These are phyloP conservation scores for Insectozyma bohioensis DNA, from an alignment of 1,139 yeast species.

Conservation along the genomic window DNA sequence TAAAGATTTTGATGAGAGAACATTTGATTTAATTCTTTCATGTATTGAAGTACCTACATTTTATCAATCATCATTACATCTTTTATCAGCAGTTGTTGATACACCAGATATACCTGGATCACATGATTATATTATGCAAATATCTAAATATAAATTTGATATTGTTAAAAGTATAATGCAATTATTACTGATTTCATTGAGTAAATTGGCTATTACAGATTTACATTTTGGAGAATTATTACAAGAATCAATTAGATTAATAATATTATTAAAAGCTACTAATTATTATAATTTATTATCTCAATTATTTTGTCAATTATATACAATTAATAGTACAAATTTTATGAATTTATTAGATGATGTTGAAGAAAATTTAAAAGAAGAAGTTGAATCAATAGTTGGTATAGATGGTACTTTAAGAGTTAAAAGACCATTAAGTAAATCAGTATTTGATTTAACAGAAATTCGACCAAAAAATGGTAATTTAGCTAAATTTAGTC, in stretches of 20 bases:
- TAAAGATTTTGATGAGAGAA: slow-evolving; percentile 23
- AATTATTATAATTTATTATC: slow-evolving; percentile 26
- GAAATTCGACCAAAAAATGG: slow-evolving; percentile 18
- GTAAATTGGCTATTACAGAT: slow-evolving; percentile 36
- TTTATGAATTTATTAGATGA: slow-evolving; percentile 29
- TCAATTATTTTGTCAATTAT: slow-evolving; percentile 27
- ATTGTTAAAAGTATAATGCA: slow-evolving; percentile 31
- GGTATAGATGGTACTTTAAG: slow-evolving; percentile 31
- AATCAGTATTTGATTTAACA: slow-evolving; percentile 27
- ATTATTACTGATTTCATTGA: slow-evolving; percentile 26
- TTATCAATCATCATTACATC: slow-evolving; percentile 26
- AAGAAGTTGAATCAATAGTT: slow-evolving; percentile 34
- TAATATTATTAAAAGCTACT: slow-evolving; percentile 34
- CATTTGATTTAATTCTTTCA: slow-evolving; percentile 24
- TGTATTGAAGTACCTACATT: slow-evolving; percentile 28
- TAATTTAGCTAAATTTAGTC: slow-evolving; percentile 22
- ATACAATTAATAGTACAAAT: slow-evolving; percentile 29
- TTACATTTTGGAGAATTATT: slow-evolving; percentile 29
- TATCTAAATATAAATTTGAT: slow-evolving; percentile 31
- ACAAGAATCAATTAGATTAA: slow-evolving; percentile 31
- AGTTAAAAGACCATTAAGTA: slow-evolving; percentile 15
- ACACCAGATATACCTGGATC: slow-evolving; percentile 31
- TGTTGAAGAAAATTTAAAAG: slow-evolving; percentile 25
- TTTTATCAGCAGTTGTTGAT: slow-evolving; percentile 32
- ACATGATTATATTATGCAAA: slow-evolving; percentile 36